phyloP scores from a whole-genome alignment of 768 basidiomycete genomes.

The Paxillus involutus region DNA sequence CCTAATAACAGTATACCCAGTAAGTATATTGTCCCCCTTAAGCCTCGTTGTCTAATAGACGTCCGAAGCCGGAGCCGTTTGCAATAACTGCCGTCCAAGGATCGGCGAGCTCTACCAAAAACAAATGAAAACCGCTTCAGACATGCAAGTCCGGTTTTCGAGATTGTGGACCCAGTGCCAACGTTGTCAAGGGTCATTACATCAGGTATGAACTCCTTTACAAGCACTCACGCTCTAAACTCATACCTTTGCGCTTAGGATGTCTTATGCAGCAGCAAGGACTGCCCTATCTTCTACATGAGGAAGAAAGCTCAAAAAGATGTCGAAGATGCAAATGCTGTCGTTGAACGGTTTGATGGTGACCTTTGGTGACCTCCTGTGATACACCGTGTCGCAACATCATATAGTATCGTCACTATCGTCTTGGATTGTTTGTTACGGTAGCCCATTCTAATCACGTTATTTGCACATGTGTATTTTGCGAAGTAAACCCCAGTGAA shows the following conservation, averaged over 20 bases:
- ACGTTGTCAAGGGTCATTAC: slow-evolving; percentile 96
- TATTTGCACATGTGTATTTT: neutral
- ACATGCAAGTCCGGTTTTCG: slow-evolving; percentile 87
- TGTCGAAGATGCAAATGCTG: slow-evolving; percentile 78
- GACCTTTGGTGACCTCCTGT: slow-evolving; percentile 58
- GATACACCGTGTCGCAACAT: neutral
- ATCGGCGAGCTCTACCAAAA: slow-evolving; percentile 93
- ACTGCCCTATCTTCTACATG: slow-evolving; percentile 99
- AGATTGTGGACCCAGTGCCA: slow-evolving; percentile 99
- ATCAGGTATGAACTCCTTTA: slow-evolving; percentile 57
- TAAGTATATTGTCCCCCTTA: slow-evolving; percentile 30
- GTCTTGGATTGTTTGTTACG: no score
- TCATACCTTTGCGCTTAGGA: slow-evolving; percentile 51
- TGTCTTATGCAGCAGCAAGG: slow-evolving; percentile 93
- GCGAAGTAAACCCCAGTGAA: no score
- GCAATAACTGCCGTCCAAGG: slow-evolving; percentile 86
- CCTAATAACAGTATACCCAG: slow-evolving; percentile 74
- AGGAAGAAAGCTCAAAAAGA: slow-evolving; percentile 98
- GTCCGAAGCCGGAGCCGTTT: slow-evolving; percentile 81
- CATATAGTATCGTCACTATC: no score
- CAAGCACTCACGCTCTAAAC: neutral
- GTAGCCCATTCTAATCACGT: no score
- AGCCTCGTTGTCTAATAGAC: slow-evolving; percentile 5
- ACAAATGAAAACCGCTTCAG: slow-evolving; percentile 73
- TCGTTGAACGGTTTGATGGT: slow-evolving; percentile 81